These are phyloP conservation scores for Emmonsia crescens DNA, from an alignment of 2,329 filamentous ascomycete species.

Conservation along the genomic window DNA sequence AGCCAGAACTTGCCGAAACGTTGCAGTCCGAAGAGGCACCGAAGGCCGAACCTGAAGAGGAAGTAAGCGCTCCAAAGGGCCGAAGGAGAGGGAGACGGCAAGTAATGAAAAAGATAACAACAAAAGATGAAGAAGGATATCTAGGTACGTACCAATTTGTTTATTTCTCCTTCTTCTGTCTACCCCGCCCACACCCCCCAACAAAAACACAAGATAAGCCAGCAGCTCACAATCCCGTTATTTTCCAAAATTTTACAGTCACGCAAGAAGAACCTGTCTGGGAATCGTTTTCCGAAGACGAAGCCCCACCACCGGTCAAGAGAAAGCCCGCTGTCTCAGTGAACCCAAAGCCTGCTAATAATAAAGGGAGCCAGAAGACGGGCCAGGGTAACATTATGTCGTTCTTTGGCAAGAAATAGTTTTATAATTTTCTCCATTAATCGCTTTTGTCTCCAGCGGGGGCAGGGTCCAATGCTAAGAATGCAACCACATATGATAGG, in stretches of 20 bases:
- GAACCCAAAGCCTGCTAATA: constrained; percentile 39
- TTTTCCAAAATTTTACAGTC: constrained; percentile 41
- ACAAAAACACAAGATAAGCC: not conserved
- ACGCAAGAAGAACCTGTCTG: constrained; percentile 74
- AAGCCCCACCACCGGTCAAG: constrained; percentile 45
- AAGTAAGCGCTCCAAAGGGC: constrained; percentile 46
- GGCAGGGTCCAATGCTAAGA: not conserved
- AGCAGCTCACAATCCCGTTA: not conserved
- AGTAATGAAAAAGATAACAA: constrained; percentile 78
- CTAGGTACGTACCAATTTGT: constrained; percentile 50
- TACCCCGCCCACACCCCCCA: not conserved
- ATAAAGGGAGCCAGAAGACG: constrained; percentile 46
- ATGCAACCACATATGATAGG: not conserved
- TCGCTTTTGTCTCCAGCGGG: not conserved
- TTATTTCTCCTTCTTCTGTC: not conserved
- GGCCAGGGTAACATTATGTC: constrained; percentile 71
- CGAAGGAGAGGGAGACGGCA: constrained; percentile 65
- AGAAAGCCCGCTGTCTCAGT: constrained; percentile 37
- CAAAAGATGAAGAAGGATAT: constrained; percentile 82
- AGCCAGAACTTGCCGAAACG: constrained; percentile 15
- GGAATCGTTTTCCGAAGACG: constrained; percentile 92
- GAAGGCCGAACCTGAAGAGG: constrained; percentile 38
- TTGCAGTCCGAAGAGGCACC: constrained; percentile 18
- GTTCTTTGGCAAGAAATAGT: constrained; percentile 74
- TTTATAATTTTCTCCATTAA: not conserved